A percentile compares a stretch with the other conserved stretches of the same genome.
Evolutionary conservation across 805 yeast genomes (phyloP).

Genomic region (Hanseniaspora pseudoguilliermondii): DNA sequence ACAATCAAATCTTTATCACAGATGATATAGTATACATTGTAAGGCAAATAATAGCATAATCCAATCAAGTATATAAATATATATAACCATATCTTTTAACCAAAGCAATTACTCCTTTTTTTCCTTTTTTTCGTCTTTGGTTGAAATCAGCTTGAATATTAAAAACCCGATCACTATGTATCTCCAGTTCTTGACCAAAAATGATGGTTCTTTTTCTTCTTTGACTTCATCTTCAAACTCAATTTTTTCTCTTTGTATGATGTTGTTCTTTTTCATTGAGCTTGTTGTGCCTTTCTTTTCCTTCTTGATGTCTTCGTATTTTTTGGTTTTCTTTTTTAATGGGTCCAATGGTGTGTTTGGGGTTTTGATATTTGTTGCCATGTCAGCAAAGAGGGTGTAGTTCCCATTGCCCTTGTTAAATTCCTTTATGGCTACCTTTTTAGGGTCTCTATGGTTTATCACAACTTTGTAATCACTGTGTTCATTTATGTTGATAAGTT

Average conservation of each 20-base stretch:
- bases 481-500: background rate
- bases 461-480: background rate
- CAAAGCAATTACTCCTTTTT: background rate
- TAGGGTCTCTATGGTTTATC: background rate
- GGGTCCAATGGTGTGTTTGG: constrained; percentile 6
- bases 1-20: no score
- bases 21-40: no score
- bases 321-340: constrained; percentile 9
- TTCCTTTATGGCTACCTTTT: background rate
- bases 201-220: constrained; percentile 10
- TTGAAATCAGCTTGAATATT: constrained; percentile 1
- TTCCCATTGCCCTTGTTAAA: background rate
- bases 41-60: no score
- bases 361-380: background rate
- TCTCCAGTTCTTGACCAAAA: constrained; percentile 14
- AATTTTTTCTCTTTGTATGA: background rate
- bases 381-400: background rate
- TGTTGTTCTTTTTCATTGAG: background rate
- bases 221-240: constrained; percentile 6
- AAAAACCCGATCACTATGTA: constrained; percentile 8
- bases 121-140: background rate
- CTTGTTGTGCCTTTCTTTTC: background rate
- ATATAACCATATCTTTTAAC: no score
- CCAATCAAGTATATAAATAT: no score
- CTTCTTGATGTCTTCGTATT: constrained; percentile 9